Conservation (phyloP, 768 basidiomycete genomes). For the Podaxis pistillaris region DNA sequence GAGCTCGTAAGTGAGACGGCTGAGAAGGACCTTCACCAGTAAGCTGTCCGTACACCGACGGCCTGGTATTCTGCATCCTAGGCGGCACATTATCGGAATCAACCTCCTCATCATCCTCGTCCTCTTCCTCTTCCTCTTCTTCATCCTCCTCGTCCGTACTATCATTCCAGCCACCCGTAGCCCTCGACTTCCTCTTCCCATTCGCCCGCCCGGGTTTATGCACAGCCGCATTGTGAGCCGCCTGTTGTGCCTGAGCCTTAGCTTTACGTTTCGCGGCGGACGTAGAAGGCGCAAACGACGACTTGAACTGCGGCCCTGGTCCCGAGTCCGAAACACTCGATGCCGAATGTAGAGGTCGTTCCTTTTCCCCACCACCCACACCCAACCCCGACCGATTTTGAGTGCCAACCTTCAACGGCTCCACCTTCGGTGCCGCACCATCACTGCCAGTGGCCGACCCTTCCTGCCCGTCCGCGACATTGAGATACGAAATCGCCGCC, state of each 20-base stretch:
- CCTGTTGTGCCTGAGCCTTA: conserved; percentile 80
- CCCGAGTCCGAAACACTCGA: conserved; percentile 6
- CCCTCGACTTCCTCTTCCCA: conserved; percentile 58
- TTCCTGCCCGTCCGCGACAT: conserved; percentile 44
- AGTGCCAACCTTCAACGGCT: conserved; percentile 34
- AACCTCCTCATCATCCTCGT: conserved; percentile 68
- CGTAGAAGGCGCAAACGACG: conserved; percentile 86
- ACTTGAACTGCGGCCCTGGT: conserved; percentile 50
- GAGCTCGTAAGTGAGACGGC: conserved; percentile 52
- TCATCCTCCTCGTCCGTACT: conserved; percentile 84
- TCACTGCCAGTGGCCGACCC: conserved; percentile 19
- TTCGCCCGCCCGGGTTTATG: conserved; percentile 71
- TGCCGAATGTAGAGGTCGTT: conserved; percentile 4
- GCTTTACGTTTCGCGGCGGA: conserved; percentile 84
- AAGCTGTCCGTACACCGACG: conserved; percentile 23
- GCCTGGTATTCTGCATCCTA: conserved; percentile 14
- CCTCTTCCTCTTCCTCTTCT: conserved; percentile 86
- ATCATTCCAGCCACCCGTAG: conserved; percentile 60
- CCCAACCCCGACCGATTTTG: neutral
- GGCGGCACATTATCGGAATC: conserved; percentile 53
- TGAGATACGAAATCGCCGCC: conserved; percentile 77
- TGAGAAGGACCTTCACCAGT: conserved; percentile 23
- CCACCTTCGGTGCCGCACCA: conserved; percentile 18
- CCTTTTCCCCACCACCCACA: conserved; percentile 22
- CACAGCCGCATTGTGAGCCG: conserved; percentile 74